These are phyloP conservation scores for Lactarius pseudohatsudake DNA, from an alignment of 768 basidiomycete genomes.

Conservation along the genomic window DNA sequence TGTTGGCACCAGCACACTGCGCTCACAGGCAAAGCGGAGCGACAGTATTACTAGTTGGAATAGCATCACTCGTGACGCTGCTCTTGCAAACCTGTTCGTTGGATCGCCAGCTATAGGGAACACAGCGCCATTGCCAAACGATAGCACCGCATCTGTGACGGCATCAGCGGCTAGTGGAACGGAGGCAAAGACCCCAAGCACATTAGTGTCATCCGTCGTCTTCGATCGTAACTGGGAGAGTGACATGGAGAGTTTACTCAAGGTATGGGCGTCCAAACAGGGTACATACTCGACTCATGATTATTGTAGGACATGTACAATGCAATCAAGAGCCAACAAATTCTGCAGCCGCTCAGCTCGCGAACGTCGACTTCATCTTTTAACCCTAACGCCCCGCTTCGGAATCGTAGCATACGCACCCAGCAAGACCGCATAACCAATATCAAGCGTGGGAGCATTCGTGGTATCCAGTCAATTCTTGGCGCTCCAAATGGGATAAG, in stretches of 20 bases:
- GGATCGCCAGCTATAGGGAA: conserved; percentile 31
- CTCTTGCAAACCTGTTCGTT: conserved; percentile 35
- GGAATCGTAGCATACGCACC: conserved; percentile 68
- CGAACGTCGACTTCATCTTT: conserved; percentile 57
- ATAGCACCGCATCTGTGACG: conserved; percentile 60
- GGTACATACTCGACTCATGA: conserved; percentile 12
- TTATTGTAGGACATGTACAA: conserved; percentile 85
- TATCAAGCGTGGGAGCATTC: conserved; percentile 88
- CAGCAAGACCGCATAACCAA: conserved; percentile 70
- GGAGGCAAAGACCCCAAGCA: conserved; percentile 39
- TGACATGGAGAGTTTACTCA: conserved; percentile 84
- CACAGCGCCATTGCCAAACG: conserved; percentile 44
- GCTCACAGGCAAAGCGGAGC: conserved; percentile 66
- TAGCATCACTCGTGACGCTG: conserved; percentile 65
- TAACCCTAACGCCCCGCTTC: conserved; percentile 52
- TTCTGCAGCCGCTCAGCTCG: conserved; percentile 70
- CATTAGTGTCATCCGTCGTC: conserved; percentile 39
- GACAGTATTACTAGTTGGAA: conserved; percentile 86
- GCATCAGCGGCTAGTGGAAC: conserved; percentile 47
- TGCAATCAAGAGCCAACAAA: conserved; percentile 88
- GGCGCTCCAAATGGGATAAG: conserved; percentile 62
- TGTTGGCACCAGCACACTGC: conserved; percentile 36
- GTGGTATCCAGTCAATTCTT: conserved; percentile 81
- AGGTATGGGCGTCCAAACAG: conserved; percentile 47
- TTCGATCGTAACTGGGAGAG: conserved; percentile 77